phyloP scores from a whole-genome alignment of 139 green algal species.

The Coelastrella sp. region DNA sequence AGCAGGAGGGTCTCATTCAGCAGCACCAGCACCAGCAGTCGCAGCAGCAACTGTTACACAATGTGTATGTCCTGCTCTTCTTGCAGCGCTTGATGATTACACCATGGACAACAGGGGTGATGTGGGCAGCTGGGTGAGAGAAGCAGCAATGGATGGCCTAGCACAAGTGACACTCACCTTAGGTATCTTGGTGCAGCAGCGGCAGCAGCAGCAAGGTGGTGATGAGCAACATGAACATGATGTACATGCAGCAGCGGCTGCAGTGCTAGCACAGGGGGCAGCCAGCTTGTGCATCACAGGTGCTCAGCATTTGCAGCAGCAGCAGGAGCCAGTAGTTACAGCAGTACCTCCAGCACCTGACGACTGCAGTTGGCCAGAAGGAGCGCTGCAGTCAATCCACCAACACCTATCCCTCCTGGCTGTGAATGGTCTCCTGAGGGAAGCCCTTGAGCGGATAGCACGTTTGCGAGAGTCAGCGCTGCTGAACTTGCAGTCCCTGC shows the following conservation, averaged over 20 bases:
- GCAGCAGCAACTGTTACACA: conserved; percentile 42
- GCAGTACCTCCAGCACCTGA: conserved; percentile 4
- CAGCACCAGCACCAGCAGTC: conserved; percentile 15
- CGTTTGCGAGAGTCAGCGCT: conserved; percentile 71
- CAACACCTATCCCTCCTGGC: conserved; percentile 25
- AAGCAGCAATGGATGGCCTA: conserved; percentile 84
- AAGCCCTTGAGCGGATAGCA: conserved; percentile 89
- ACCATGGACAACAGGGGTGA: conserved; percentile 95
- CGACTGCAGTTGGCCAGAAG: not conserved
- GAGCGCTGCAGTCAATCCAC: not conserved
- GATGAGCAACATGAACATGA: conserved; percentile 20
- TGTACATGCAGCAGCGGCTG: not conserved
- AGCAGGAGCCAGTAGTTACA: not conserved
- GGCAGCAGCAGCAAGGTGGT: conserved; percentile 16
- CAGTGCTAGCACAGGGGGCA: conserved; percentile 14
- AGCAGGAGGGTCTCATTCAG: conserved; percentile 20
- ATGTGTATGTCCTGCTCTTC: conserved; percentile 57
- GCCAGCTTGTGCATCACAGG: conserved; percentile 1
- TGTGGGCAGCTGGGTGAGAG: conserved; percentile 94
- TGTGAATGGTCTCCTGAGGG: conserved; percentile 72
- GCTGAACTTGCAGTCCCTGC: conserved; percentile 46
- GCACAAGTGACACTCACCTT: conserved; percentile 43
- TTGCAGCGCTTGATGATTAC: conserved; percentile 89
- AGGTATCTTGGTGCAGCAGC: conserved; percentile 1
- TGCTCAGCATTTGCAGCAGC: not conserved